Conservation (phyloP, 2,329 filamentous ascomycete species). For the Alternaria arborescens region DNA sequence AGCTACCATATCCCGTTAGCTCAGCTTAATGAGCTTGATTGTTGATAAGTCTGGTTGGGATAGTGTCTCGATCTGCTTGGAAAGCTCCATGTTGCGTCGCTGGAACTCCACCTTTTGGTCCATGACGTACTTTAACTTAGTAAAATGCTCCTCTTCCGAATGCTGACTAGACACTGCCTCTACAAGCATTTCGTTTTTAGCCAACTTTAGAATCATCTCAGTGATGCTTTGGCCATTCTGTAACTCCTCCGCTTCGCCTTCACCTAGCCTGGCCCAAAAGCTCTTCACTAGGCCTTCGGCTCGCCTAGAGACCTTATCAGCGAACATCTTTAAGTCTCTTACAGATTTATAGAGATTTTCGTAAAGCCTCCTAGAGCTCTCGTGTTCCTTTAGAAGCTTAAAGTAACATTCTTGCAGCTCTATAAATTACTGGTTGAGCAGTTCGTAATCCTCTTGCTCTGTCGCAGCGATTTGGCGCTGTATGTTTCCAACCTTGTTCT, state of each 20-base stretch:
- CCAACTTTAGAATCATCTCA: slow-evolving; percentile 21
- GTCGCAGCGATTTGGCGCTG: not conserved
- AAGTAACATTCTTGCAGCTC: slow-evolving; percentile 13
- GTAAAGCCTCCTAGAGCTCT: not conserved
- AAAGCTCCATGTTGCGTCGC: slow-evolving; percentile 2
- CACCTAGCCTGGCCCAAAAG: not conserved
- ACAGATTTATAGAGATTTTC: slow-evolving; percentile 8
- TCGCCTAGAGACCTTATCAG: slow-evolving; percentile 11
- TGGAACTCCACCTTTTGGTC: slow-evolving; percentile 20
- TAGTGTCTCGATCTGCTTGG: not conserved
- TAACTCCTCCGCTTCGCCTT: not conserved
- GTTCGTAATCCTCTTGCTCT: not conserved
- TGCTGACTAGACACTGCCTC: slow-evolving; percentile 2
- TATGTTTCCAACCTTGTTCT: slow-evolving; percentile 5
- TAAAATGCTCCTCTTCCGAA: slow-evolving; percentile 1
- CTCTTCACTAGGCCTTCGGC: slow-evolving; percentile 16
- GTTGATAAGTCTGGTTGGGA: too few species aligned
- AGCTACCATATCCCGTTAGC: too few species aligned
- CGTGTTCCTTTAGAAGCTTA: slow-evolving; percentile 12
- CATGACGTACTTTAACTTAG: slow-evolving; percentile 9
- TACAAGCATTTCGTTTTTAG: slow-evolving; percentile 19
- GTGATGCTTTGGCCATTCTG: slow-evolving; percentile 21
- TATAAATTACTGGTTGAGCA: slow-evolving; percentile 16
- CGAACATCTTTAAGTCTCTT: not conserved
- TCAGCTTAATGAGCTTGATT: too few species aligned